Percentiles rank a stretch among this genome's conserved stretches.
Evolutionary conservation across 2,329 filamentous ascomycete genomes (phyloP).

Genomic region (Rhexocercosporidium sp.): DNA sequence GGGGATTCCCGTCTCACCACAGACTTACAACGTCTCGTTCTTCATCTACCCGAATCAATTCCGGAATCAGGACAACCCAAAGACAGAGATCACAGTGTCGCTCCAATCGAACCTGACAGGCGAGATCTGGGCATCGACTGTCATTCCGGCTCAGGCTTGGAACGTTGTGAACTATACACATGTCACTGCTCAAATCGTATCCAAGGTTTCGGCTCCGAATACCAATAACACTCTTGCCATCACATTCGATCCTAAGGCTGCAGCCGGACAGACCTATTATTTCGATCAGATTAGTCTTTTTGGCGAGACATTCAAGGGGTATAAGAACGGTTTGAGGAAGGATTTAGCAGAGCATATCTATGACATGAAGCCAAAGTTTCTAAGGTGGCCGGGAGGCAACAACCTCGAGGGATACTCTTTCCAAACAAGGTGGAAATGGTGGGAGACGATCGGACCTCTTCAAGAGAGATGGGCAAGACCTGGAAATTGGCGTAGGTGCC

Average conservation of each 20-base stretch:
- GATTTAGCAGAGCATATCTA: constrained; percentile 60
- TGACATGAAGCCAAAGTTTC: constrained; percentile 57
- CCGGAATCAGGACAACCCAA: constrained; percentile 27
- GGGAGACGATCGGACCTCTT: constrained; percentile 47
- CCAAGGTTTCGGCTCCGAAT: constrained; percentile 25
- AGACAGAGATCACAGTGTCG: constrained; percentile 34
- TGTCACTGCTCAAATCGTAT: constrained; percentile 28
- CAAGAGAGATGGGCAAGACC: constrained; percentile 41
- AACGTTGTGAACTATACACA: constrained; percentile 47
- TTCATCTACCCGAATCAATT: constrained; percentile 44
- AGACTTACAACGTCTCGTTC: constrained; percentile 42
- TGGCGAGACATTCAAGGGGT: constrained; percentile 62
- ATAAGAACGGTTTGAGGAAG: constrained; percentile 59
- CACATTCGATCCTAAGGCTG: constrained; percentile 54
- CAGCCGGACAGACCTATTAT: constrained; percentile 47
- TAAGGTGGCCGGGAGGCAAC: constrained; percentile 69
- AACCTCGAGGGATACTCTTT: constrained; percentile 51
- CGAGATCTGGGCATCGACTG: constrained; percentile 36
- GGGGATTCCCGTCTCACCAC: constrained; percentile 41
- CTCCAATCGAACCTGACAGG: constrained; percentile 38
- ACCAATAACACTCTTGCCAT: constrained; percentile 61
- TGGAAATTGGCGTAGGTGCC: constrained; percentile 48
- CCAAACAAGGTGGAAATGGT: constrained; percentile 43
- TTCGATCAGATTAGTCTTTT: constrained; percentile 65
- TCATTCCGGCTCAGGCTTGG: constrained; percentile 41